Evolutionary conservation across 352 stramenopile genomes (phyloP), one percentile per base, ranked within the genome.

Genomic region (Thraustochytrium sp.): DNA sequence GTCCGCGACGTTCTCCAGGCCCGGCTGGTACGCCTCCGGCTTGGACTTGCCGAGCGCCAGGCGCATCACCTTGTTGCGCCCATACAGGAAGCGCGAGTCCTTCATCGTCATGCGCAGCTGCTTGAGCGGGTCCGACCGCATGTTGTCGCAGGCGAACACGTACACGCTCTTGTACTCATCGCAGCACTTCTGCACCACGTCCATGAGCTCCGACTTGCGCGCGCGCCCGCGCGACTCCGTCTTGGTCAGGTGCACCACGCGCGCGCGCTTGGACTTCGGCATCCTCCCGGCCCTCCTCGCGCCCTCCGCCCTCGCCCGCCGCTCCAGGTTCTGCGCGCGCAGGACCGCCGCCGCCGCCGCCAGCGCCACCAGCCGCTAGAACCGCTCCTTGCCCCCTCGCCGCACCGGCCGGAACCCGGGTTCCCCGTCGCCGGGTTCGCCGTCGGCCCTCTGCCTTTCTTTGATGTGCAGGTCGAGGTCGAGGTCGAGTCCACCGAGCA

Each of bases 21-120:
- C 82, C 21, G 74, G 74, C 31, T 92, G 91, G 87, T 98, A 99
- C 88, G 98, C 96, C 83, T 98, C 96, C 86, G 98, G 94, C 44
- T 93, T 91, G 18, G 90, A 93, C 65, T 92, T 91, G 38, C 96
- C 96, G 21, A 99, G 89, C 16, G 96, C 96, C 62, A 98, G 92
- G 88, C 98, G 97, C 88, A 98, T 94, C 49, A 99, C 90, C 89
- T 98, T 98, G 90, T 99, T 99, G 89, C 98, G 98, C 85, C 96
- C 96, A 68, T 99, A 86, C 86, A 99, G 98, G 88, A 99, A 98
- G 74, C 93, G 93, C 61, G 87, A 90, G n/a, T 77, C 94, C 82
- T 97, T 93, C 86, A 98, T 98, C 86, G 98, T 93, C 84, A 98
- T 90, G 62, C 96, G 93, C 76, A 99, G 94, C 65, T 98, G 91